Evolutionary conservation across 768 basidiomycete genomes (phyloP).

Genomic region (Psilocybe subaeruginosa): DNA sequence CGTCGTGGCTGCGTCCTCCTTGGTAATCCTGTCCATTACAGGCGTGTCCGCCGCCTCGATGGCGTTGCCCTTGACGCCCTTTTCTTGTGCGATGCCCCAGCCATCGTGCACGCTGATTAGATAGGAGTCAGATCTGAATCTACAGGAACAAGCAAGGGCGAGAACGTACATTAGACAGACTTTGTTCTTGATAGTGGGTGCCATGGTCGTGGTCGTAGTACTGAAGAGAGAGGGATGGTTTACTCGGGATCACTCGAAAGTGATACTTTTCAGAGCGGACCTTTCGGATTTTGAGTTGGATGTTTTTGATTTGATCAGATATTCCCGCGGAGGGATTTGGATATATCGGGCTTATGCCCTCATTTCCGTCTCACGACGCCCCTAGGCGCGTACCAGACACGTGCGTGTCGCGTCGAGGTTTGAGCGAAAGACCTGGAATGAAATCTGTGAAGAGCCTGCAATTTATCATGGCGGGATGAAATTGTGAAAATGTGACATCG

Average conservation of each 20-base stretch:
- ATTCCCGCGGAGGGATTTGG: background rate
- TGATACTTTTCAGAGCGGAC: background rate
- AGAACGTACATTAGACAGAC: constrained; percentile 83
- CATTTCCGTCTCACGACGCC: background rate
- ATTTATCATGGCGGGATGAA: no score
- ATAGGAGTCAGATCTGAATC: background rate
- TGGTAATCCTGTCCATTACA: constrained; percentile 87
- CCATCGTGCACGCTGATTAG: constrained; percentile 88
- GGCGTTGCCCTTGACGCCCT: constrained; percentile 84
- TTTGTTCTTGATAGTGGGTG: constrained; percentile 73
- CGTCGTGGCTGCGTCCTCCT: constrained; percentile 71
- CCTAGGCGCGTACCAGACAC: background rate
- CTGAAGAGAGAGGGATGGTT: background rate
- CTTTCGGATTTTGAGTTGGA: background rate
- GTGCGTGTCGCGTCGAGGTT: background rate
- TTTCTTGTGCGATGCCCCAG: constrained; percentile 79
- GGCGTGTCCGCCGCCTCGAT: constrained; percentile 84
- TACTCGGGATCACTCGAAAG: background rate
- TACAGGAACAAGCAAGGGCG: background rate
- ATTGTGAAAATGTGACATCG: no score
- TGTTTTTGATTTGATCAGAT: background rate
- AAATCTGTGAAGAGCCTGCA: no score
- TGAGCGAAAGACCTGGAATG: no score
- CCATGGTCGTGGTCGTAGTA: constrained; percentile 12
- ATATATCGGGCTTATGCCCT: background rate